Conservation (phyloP, 2,329 filamentous ascomycete genomes). For the Pseudogymnoascus sp. region DNA sequence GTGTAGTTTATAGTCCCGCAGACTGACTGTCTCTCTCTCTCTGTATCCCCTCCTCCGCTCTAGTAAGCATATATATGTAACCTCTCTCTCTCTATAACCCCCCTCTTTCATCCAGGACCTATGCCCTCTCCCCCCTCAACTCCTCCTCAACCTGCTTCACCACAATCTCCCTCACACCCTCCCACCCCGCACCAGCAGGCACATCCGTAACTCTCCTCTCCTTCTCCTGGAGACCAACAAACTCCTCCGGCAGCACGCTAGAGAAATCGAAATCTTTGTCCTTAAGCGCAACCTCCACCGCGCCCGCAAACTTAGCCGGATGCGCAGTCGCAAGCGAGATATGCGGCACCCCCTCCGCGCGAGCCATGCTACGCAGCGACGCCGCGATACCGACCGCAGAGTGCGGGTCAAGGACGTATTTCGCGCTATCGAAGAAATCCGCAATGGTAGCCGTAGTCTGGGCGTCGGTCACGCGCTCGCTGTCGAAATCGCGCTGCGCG, state of each 20-base stretch:
- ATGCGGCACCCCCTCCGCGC: constrained; percentile 50
- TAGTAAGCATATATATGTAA: not conserved
- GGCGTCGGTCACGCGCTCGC: constrained; percentile 62
- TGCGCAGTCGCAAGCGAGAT: constrained; percentile 90
- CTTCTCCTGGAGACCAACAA: constrained; percentile 69
- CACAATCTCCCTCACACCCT: constrained; percentile 69
- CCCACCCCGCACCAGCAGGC: constrained; percentile 59
- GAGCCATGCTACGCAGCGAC: constrained; percentile 60
- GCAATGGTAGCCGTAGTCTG: constrained; percentile 65
- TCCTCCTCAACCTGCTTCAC: constrained; percentile 66
- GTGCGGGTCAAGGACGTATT: constrained; percentile 88
- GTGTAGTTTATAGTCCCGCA: constrained; percentile 4
- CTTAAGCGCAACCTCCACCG: constrained; percentile 73
- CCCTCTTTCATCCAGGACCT: not conserved
- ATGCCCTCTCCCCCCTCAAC: constrained; percentile 31
- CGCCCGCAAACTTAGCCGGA: constrained; percentile 86
- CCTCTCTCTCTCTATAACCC: not conserved
- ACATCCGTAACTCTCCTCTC: constrained; percentile 68
- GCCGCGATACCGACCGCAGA: constrained; percentile 81
- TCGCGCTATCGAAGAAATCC: constrained; percentile 41
- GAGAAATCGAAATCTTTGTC: constrained; percentile 68
- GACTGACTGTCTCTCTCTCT: not conserved
- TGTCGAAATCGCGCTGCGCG: constrained; percentile 71
- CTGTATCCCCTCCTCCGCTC: not conserved
- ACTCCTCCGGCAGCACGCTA: constrained; percentile 74